Base-by-base conservation (phyloP, 768 basidiomycete species). In the Dentipellis sp. region DNA sequence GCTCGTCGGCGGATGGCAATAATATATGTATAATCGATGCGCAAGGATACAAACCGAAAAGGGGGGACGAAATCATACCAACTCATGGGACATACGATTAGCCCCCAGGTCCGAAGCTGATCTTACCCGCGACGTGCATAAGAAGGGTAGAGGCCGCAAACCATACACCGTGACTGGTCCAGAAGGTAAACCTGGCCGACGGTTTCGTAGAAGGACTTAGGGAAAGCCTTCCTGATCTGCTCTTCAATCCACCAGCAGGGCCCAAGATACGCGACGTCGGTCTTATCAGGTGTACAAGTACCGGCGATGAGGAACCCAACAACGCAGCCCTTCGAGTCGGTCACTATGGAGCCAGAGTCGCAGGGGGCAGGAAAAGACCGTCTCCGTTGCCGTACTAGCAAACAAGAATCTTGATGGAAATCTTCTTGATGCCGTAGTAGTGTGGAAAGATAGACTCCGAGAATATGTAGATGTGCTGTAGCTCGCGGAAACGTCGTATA, bases 301-400 rank as follows among this genome's bases (percentile, higher is more conserved):
- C 59, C 50, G 22, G 63, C 67, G 29, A 51, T 64, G 56, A 68
- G 65, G 22, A 68, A 55, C 16, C 64, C 67, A 19, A 64, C 50
- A 51, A 66, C 62, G 35, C 58, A 56, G 14, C 67, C 67, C 29
- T 55, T 51, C 48, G 60, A 57, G 37, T 61, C 58, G 42, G 58
- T 36, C 58, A 68, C 58, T 17, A 68, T 59, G 10, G 67, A 59
- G 50, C 67, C 67, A 3, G 67, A 68, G 52, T 68, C 67, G 12
- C 67, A 65, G 16, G 46, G 16, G 29, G 47, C 64, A 23, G 65
- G 51, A 68, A 68, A 14, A 50, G 21, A 22, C 59, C 59, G 46
- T 50, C 14, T 50, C 11, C 52, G 23, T 55, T 58, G 50, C 56
- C 54, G 56, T 65, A 66, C 37, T 56, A 40, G 50, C 58, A 45